Conservation (phyloP, 331 rosid genomes). For the Stylosanthes scabra region DNA sequence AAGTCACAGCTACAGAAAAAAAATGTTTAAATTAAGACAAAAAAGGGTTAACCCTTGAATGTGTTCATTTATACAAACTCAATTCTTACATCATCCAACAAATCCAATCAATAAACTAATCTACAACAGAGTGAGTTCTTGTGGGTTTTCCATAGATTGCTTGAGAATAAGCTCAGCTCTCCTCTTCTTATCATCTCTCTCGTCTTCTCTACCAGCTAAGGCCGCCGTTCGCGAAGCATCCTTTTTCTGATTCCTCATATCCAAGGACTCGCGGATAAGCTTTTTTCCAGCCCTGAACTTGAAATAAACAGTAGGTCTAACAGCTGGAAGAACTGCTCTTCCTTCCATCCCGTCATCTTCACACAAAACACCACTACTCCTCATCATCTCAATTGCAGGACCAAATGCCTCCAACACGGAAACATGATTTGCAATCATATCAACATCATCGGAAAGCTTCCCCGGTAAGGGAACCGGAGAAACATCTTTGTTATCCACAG, state of each 20-base stretch:
- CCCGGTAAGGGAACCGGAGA: slow-evolving; percentile 50
- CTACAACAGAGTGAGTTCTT: slow-evolving; percentile 85
- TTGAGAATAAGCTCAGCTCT: slow-evolving; percentile 90
- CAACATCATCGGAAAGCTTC: slow-evolving; percentile 45
- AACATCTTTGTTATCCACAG: slow-evolving; percentile 48
- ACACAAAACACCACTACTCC: slow-evolving; percentile 53
- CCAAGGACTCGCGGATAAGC: slow-evolving; percentile 71
- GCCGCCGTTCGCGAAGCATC: slow-evolving; percentile 46
- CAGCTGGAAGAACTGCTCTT: slow-evolving; percentile 52
- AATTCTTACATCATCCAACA: slow-evolving; percentile 3
- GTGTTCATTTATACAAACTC: too few relatives aligned
- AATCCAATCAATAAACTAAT: slow-evolving; percentile 47
- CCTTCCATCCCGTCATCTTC: slow-evolving; percentile 63
- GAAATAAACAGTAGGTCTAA: slow-evolving; percentile 77
- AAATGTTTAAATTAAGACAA: too few relatives aligned
- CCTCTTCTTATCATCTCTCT: slow-evolving; percentile 92
- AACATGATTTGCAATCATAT: slow-evolving; percentile 44
- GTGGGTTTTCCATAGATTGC: slow-evolving; percentile 83
- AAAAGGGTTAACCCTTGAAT: too few relatives aligned
- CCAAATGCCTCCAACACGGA: slow-evolving; percentile 87
- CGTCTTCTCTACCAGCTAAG: slow-evolving; percentile 71
- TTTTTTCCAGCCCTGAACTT: slow-evolving; percentile 83
- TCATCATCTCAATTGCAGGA: slow-evolving; percentile 81
- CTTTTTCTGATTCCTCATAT: slow-evolving; percentile 71
- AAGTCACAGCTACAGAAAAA: too few relatives aligned